Evolutionary conservation across 345 rosid genomes (phyloP).

Genomic region (Acer saccharum): DNA sequence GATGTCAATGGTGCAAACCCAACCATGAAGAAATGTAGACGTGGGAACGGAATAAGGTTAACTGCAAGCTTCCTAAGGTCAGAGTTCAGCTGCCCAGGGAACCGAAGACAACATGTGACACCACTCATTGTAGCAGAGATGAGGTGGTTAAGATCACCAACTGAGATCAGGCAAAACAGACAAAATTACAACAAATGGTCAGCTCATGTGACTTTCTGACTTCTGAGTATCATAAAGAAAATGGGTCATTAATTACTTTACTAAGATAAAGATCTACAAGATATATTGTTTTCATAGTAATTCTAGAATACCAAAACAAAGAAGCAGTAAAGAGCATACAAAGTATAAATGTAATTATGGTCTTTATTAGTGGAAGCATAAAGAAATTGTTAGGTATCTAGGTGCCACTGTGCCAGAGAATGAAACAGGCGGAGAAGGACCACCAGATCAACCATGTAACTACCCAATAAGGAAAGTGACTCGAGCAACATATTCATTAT

Average conservation of each 20-base stretch:
- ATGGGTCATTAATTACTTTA: neutral
- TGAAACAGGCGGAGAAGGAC: neutral
- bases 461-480: neutral
- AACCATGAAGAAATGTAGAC: slow-evolving; percentile 40
- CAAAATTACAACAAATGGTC: neutral
- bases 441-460: slow-evolving; percentile 6
- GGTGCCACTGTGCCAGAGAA: neutral
- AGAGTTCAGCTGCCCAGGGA: slow-evolving; percentile 39
- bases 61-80: slow-evolving; percentile 38
- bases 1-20: slow-evolving; percentile 37
- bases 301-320: neutral
- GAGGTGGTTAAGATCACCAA: slow-evolving; percentile 36
- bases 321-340: no score
- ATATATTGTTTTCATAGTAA: neutral
- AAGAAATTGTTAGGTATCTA: slow-evolving; percentile 1
- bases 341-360: neutral
- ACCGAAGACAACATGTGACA: slow-evolving; percentile 34
- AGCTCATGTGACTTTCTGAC: neutral
- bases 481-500: slow-evolving; percentile 4
- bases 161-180: neutral
- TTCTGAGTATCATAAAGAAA: neutral
- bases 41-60: slow-evolving; percentile 36
- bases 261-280: neutral
- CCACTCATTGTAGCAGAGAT: slow-evolving; percentile 39
- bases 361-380: slow-evolving; percentile 3